These are phyloP conservation scores for Ceratocystis huliohia DNA, from an alignment of 2,329 filamentous ascomycete species.

Conservation along the genomic window DNA sequence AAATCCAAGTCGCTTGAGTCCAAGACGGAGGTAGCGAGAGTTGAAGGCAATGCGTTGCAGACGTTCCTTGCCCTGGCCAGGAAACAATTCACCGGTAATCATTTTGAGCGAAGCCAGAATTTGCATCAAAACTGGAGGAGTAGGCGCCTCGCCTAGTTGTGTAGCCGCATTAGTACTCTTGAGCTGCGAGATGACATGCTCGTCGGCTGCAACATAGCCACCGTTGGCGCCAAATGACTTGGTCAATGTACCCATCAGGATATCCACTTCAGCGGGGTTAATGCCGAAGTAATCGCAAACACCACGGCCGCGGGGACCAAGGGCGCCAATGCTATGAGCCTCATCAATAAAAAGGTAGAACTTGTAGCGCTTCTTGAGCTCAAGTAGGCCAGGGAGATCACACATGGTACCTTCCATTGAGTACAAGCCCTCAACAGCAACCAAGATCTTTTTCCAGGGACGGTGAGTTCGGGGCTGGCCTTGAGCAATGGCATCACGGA, in stretches of 20 bases:
- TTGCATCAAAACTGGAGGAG: slow-evolving; percentile 79
- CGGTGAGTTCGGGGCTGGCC: slow-evolving; percentile 96
- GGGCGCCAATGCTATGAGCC: slow-evolving; percentile 86
- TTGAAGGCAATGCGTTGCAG: slow-evolving; percentile 96
- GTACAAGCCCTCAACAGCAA: slow-evolving; percentile 93
- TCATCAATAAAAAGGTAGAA: slow-evolving; percentile 94
- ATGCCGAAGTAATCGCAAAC: slow-evolving; percentile 97
- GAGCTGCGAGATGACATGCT: slow-evolving; percentile 84
- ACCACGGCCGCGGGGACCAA: slow-evolving; percentile 76
- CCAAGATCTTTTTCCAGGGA: slow-evolving; percentile 97
- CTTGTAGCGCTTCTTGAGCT: slow-evolving; percentile 89
- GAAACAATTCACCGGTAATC: slow-evolving; percentile 75
- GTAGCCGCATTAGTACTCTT: slow-evolving; percentile 74
- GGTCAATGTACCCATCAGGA: slow-evolving; percentile 95
- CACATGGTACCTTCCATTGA: slow-evolving; percentile 99
- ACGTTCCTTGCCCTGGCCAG: slow-evolving; percentile 89
- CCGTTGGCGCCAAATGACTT: slow-evolving; percentile 98
- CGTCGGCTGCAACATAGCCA: slow-evolving; percentile 84
- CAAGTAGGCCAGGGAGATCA: slow-evolving; percentile 80
- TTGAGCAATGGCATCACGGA: slow-evolving; percentile 88
- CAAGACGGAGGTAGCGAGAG: slow-evolving; percentile 92
- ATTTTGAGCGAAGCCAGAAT: slow-evolving; percentile 77
- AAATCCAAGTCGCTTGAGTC: slow-evolving; percentile 89
- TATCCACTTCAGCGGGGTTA: slow-evolving; percentile 75
- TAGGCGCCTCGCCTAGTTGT: slow-evolving; percentile 73